Evolutionary conservation across 208 protist genomes (phyloP), one percentile per base, ranked within the genome.

Genomic region (Wallacemonas sp.): DNA sequence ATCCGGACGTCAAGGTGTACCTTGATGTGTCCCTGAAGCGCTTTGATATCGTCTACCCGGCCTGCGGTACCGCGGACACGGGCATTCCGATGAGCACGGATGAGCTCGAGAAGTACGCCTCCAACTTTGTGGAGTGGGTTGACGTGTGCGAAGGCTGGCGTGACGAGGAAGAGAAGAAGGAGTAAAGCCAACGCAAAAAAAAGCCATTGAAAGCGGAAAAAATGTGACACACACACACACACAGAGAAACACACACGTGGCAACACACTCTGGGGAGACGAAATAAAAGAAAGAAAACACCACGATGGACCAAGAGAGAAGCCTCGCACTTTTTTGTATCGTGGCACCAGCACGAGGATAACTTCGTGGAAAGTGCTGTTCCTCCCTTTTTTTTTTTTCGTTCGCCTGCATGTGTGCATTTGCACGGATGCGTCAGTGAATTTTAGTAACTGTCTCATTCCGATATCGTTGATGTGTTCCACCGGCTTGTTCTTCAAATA

Each of bases 121-220:
- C 70, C 22, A 77, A 82, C 49, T 78, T 84, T 72, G 74, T 88
- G 20, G 86, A 88, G 77, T 92, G 86, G 86, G 78, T 87, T 12
- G 77, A 92, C 62, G 52, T 92, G 12, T 83, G 81, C 49, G 68
- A 81, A 5, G 81, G 67, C 25, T 86, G 81, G 77, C 45, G 57
- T 29, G 33, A 67, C n/a, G 48, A 7, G 14, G 41, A 52, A 8
- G 26, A 33, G 10, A 57, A 26, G 20, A 44, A n/a, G 3, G 54
- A 52, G 52, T 42, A 55, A 31, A 5, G 31, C 22, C 11, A 55
- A 22, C 0, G 16, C 10, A 31, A 55, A 55, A 55, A 55, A 55
- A 55, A 32, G 48, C 25, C 25, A 55, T 12, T 3, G 8, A 55
- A 55, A 55, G 7, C 11, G 0, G 10, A 59, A 18, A 59, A 59